phyloP scores from a whole-genome alignment of 2,329 filamentous ascomycete species.

The Xylariaceae sp. region DNA sequence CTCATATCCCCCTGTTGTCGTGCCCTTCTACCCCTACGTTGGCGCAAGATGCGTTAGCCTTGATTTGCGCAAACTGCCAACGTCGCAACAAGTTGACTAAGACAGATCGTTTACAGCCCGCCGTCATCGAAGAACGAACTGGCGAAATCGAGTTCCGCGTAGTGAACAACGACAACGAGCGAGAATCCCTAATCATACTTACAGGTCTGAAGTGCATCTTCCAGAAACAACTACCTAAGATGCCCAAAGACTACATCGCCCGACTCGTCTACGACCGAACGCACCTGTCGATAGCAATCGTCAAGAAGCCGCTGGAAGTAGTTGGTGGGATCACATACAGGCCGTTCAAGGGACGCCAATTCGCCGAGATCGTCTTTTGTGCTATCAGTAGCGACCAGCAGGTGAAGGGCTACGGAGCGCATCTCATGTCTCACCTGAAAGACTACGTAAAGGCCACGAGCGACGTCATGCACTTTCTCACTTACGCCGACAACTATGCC shows the following conservation, averaged over 20 bases:
- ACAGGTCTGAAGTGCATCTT: constrained; percentile 96
- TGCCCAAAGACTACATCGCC: constrained; percentile 98
- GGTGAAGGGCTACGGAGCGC: constrained; percentile 95
- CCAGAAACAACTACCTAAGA: constrained; percentile 95
- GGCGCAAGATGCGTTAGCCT: neutral
- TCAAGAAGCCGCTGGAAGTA: constrained; percentile 90
- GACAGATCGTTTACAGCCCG: constrained; percentile 59
- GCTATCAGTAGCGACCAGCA: constrained; percentile 90
- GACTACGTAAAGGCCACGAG: constrained; percentile 96
- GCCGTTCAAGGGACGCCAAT: constrained; percentile 85
- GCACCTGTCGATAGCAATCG: constrained; percentile 91
- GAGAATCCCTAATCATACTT: constrained; percentile 87
- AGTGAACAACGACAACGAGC: constrained; percentile 89
- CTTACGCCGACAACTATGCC: constrained; percentile 96
- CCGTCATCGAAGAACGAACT: constrained; percentile 87
- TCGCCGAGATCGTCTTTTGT: constrained; percentile 97
- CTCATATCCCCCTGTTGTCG: neutral
- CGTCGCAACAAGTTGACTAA: neutral
- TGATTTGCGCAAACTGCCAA: neutral
- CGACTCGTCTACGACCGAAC: constrained; percentile 94
- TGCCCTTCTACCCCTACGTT: no score
- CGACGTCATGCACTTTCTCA: constrained; percentile 95
- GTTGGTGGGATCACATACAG: constrained; percentile 94
- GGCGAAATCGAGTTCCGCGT: constrained; percentile 95
- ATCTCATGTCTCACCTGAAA: constrained; percentile 95